Evolutionary conservation across 768 basidiomycete genomes (phyloP), one percentile per base, ranked within the genome.

Genomic region (Neoboletus magnificus): DNA sequence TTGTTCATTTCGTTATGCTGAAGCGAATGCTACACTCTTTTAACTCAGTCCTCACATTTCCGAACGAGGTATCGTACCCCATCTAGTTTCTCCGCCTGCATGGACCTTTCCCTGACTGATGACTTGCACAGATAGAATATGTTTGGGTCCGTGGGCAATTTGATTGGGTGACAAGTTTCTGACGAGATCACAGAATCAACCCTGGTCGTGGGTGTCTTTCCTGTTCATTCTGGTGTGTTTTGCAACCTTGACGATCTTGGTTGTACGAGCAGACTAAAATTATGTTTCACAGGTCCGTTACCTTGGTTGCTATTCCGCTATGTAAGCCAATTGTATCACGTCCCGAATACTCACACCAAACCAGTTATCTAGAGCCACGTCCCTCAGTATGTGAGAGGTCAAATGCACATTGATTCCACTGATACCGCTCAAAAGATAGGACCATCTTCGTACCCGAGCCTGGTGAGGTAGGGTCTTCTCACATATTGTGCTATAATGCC

Each of bases 171-270:
- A 4, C 8, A 6, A 11, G 23, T 43, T 22, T 25, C 32, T 62
- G 30, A 62, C 27, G 23, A 30, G 18, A 27, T 27, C 30, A 8
- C 13, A 62, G 61, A 45, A 25, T 11, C 18, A 23, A 43, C 54
- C 30, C 11, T 60, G 57, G 62, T 37, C 57, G 13, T 33, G 29
- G 41, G 62, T 62, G 20, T 53, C 62, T 15, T 39, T 20, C 10
- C 16, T 62, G 4, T 62, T 43, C 5, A 8, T 60, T 22, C 29
- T 62, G 7, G 61, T 62, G 33, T 12, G 57, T 60, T 36, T 43
- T 16, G 1, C 15, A 5, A 15, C 27, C 29, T 46, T 13, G 4
- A 18, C 32, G 20, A 4, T 25, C 47, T 35, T 16, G 47, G 5
- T 35, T 18, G 33, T 25, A 1, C 11, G n/a, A 3, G 25, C n/a